These are phyloP conservation scores for Vararia minispora DNA, from an alignment of 768 basidiomycete genomes.

Conservation along the genomic window DNA sequence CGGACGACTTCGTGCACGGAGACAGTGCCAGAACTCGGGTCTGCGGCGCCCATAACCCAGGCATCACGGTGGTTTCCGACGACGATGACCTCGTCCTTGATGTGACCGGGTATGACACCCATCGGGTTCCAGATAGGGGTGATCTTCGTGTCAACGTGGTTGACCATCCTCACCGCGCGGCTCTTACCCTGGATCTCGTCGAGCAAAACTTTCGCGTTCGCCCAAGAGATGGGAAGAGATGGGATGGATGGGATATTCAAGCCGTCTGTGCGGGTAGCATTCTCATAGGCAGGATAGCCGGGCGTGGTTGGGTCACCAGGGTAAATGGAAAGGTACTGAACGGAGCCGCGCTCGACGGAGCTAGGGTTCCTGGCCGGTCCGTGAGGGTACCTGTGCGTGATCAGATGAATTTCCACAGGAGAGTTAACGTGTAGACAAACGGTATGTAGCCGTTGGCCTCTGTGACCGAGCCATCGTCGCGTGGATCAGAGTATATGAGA, in stretches of 20 bases:
- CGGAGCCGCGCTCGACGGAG: constrained; percentile 79
- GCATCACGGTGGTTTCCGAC: constrained; percentile 86
- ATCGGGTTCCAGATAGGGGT: constrained; percentile 89
- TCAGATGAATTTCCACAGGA: too few relatives aligned
- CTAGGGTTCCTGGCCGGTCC: constrained; percentile 85
- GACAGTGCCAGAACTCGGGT: constrained; percentile 74
- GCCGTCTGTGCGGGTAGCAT: constrained; percentile 52
- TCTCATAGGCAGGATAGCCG: constrained; percentile 76
- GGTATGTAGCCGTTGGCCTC: constrained; percentile 63
- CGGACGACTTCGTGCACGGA: constrained; percentile 68
- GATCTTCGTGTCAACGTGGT: constrained; percentile 66
- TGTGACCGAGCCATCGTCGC: constrained; percentile 75
- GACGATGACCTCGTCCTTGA: constrained; percentile 77
- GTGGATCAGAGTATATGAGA: constrained; percentile 78
- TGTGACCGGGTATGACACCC: constrained; percentile 72
- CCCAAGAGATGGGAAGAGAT: constrained; percentile 85
- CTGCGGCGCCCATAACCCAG: constrained; percentile 75
- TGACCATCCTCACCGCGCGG: constrained; percentile 41
- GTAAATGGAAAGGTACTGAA: constrained; percentile 52
- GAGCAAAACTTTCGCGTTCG: constrained; percentile 58
- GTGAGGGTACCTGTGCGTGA: constrained; percentile 45
- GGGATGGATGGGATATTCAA: constrained; percentile 65
- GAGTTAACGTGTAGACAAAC: constrained; percentile 17
- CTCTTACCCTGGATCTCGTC: constrained; percentile 33
- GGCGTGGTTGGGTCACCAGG: constrained; percentile 79